Evolutionary conservation across 345 rosid species (phyloP).

Genomic region (Hibiscus syriacus): DNA sequence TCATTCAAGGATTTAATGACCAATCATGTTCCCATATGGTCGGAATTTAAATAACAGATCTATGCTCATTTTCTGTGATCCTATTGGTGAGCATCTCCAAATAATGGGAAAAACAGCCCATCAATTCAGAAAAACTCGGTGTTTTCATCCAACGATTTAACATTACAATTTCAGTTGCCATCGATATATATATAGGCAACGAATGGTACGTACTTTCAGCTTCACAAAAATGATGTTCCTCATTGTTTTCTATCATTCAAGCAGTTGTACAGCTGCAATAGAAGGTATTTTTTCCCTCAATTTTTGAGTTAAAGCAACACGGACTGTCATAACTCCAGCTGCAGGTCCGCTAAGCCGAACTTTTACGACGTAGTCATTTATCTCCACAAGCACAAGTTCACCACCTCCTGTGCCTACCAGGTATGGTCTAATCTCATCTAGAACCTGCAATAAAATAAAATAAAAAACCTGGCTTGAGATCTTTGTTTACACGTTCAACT

Average conservation of each 20-base stretch:
- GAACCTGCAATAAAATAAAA: constrained; percentile 49
- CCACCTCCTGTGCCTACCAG: constrained; percentile 90
- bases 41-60: not conserved
- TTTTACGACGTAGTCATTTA: constrained; percentile 55
- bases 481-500: not conserved
- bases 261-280: constrained; percentile 72
- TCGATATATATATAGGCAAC: not conserved
- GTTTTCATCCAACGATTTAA: constrained; percentile 6
- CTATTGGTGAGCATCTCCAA: not conserved
- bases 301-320: constrained; percentile 85
- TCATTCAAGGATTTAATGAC: not conserved
- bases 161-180: not conserved
- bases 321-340: constrained; percentile 86
- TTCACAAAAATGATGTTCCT: constrained; percentile 8
- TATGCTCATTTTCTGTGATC: no score
- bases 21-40: not conserved
- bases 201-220: not conserved
- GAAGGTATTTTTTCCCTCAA: constrained; percentile 77
- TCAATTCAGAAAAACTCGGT: not conserved
- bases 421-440: constrained; percentile 81
- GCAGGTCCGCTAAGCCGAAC: constrained; percentile 83
- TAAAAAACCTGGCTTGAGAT: not conserved
- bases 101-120: not conserved
- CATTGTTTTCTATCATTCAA: constrained; percentile 34
- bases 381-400: constrained; percentile 62